These are phyloP conservation scores for Eimeria nieschulzi DNA, from an alignment of 169 alveolate species.

Conservation along the genomic window DNA sequence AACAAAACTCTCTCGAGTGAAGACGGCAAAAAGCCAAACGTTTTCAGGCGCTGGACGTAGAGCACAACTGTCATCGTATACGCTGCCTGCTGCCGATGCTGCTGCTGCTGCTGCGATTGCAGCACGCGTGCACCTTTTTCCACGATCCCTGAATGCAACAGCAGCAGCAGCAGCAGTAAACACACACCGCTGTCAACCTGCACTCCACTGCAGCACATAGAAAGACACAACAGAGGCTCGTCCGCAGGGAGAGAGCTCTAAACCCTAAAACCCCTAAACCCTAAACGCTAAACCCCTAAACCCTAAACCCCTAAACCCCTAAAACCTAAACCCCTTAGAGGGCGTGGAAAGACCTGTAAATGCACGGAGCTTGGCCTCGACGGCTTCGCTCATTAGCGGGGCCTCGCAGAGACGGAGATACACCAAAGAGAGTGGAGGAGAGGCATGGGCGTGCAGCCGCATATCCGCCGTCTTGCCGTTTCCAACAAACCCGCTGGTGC, in stretches of 20 bases:
- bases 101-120: constrained; percentile 25
- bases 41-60: constrained; percentile 45
- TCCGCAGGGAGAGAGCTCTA: neutral
- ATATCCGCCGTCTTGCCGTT: neutral
- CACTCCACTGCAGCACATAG: neutral
- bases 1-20: constrained; percentile 45
- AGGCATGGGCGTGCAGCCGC: constrained; percentile 49
- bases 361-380: constrained; percentile 40
- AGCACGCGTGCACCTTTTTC: constrained; percentile 6
- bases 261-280: neutral
- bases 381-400: constrained; percentile 35
- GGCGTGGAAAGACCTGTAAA: constrained; percentile 16
- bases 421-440: constrained; percentile 33
- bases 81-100: constrained; percentile 24
- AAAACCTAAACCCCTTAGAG: neutral
- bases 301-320: neutral
- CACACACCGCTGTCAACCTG: neutral
- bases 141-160: constrained; percentile 6
- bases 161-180: constrained; percentile 7
- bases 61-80: constrained; percentile 39
- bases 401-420: constrained; percentile 51
- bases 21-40: constrained; percentile 54
- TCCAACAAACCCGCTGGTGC: constrained; percentile 21
- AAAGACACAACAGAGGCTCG: neutral
- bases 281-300: neutral